These are phyloP conservation scores for Xylaria digitata DNA, from an alignment of 2,329 filamentous ascomycete genomes.

Conservation along the genomic window DNA sequence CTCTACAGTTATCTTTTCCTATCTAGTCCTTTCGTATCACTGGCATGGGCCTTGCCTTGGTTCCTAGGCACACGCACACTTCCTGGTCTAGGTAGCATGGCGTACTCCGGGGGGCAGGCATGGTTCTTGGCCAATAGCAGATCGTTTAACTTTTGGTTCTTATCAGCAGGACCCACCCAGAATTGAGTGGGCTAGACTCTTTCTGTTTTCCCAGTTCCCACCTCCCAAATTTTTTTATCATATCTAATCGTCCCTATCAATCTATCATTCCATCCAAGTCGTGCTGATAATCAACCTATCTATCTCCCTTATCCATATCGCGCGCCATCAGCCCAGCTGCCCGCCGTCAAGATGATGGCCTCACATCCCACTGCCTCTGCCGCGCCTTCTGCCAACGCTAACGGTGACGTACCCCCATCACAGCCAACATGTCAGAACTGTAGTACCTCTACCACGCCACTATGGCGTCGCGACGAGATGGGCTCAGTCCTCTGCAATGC, in stretches of 20 bases:
- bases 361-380: slow-evolving; percentile 51
- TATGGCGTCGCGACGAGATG: slow-evolving; percentile 97
- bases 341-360: slow-evolving; percentile 49
- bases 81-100: neutral
- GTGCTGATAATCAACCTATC: slow-evolving; percentile 34
- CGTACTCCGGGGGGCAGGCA: slow-evolving; percentile 1
- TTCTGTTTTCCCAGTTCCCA: slow-evolving; percentile 26
- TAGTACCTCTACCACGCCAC: slow-evolving; percentile 90
- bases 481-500: slow-evolving; percentile 98
- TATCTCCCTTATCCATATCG: slow-evolving; percentile 38
- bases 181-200: slow-evolving; percentile 27
- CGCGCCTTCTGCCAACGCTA: slow-evolving; percentile 56
- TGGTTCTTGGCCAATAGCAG: slow-evolving; percentile 28
- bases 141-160: slow-evolving; percentile 19
- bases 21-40: slow-evolving; percentile 13
- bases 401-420: slow-evolving; percentile 68
- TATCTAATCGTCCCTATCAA: slow-evolving; percentile 45
- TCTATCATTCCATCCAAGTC: slow-evolving; percentile 32
- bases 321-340: slow-evolving; percentile 36
- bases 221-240: slow-evolving; percentile 44
- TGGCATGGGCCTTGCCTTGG: slow-evolving; percentile 8
- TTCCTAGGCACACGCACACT: slow-evolving; percentile 6
- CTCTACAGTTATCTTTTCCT: slow-evolving; percentile 20
- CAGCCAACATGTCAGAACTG: slow-evolving; percentile 99
- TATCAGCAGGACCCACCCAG: slow-evolving; percentile 36